phyloP scores from a whole-genome alignment of 306 rosid genomes.

The Quercus alba region DNA sequence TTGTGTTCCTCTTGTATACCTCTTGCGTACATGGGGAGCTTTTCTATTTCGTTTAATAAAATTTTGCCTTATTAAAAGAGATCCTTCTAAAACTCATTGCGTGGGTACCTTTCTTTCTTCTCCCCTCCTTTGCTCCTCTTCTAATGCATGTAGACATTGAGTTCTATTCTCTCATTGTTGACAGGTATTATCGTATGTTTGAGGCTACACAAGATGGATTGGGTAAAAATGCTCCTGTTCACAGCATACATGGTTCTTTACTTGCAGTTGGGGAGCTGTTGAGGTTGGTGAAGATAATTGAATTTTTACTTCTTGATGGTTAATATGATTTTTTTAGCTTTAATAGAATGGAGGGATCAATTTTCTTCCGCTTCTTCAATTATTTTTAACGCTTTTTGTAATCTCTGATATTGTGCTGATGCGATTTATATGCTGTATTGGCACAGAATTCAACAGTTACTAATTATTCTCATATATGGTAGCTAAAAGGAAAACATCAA shows the following conservation, averaged over 20 bases:
- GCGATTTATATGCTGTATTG: background rate
- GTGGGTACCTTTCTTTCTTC: constrained; percentile 12
- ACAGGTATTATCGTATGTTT: constrained; percentile 95
- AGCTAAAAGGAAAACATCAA: background rate
- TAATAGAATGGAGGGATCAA: background rate
- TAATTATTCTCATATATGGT: background rate
- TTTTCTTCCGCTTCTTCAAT: background rate
- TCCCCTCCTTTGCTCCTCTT: background rate
- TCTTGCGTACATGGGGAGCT: no score
- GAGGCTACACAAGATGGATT: constrained; percentile 98
- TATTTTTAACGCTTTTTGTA: background rate
- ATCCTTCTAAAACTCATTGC: background rate
- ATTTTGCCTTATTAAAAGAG: no score
- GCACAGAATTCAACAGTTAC: background rate
- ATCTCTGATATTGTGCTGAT: background rate
- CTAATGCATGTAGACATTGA: background rate
- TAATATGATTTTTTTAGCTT: background rate
- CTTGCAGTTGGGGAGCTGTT: constrained; percentile 99
- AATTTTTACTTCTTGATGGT: constrained; percentile 11
- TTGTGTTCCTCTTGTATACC: no score
- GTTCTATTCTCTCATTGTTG: constrained; percentile 17
- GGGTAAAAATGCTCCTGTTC: constrained; percentile 91
- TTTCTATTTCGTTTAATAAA: no score
- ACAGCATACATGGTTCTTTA: constrained; percentile 96
- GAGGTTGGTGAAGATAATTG: constrained; percentile 52